These are phyloP conservation scores for Nemania diffusa DNA, from an alignment of 2,329 filamentous ascomycete genomes.

Conservation along the genomic window DNA sequence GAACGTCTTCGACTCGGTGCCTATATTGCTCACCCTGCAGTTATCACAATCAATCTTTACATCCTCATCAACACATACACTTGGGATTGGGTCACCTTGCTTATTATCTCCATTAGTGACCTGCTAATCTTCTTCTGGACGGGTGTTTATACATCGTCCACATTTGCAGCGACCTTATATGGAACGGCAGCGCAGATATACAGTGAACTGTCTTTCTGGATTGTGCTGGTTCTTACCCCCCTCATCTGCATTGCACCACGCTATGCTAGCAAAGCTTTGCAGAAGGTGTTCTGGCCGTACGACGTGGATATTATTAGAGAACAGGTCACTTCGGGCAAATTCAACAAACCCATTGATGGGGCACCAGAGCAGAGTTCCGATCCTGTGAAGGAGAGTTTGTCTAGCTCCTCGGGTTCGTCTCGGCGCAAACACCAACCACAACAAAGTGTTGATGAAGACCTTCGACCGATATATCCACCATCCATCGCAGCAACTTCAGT, in stretches of 20 bases:
- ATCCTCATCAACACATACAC: slow-evolving; percentile 96
- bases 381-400: slow-evolving; percentile 52
- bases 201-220: slow-evolving; percentile 86
- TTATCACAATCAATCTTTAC: slow-evolving; percentile 92
- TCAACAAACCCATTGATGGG: slow-evolving; percentile 70
- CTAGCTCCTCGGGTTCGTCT: slow-evolving; percentile 56
- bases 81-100: slow-evolving; percentile 95
- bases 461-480: slow-evolving; percentile 91
- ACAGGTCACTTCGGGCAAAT: slow-evolving; percentile 85
- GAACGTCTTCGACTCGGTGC: slow-evolving; percentile 88
- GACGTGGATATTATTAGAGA: slow-evolving; percentile 97
- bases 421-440: slow-evolving; percentile 64
- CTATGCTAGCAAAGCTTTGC: slow-evolving; percentile 84
- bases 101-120: slow-evolving; percentile 84
- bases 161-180: slow-evolving; percentile 71
- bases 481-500: slow-evolving; percentile 79
- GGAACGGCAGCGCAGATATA: slow-evolving; percentile 82
- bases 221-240: slow-evolving; percentile 79
- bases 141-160: slow-evolving; percentile 76
- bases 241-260: slow-evolving; percentile 87
- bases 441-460: slow-evolving; percentile 82
- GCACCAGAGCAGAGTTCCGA: slow-evolving; percentile 51
- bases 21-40: slow-evolving; percentile 84
- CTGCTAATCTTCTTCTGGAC: slow-evolving; percentile 96
- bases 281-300: slow-evolving; percentile 93